phyloP scores from a whole-genome alignment of 2,329 filamentous ascomycete genomes.

The Pseudocercospora ulei region DNA sequence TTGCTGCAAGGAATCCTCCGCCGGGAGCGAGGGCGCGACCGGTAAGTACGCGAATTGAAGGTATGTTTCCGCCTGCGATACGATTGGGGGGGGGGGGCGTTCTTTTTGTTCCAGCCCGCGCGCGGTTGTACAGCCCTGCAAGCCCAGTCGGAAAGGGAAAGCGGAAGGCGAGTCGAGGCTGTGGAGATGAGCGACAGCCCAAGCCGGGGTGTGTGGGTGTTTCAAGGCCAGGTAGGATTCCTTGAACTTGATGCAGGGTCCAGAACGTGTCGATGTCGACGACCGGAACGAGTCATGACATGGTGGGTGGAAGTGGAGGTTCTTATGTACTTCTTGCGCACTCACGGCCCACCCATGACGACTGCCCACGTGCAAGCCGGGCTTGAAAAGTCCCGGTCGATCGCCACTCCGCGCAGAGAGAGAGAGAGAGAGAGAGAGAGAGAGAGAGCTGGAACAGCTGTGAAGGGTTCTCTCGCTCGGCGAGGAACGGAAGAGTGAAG shows the following conservation, averaged over 20 bases:
- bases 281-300: neutral
- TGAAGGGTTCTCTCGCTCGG: too few relatives aligned
- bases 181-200: constrained; percentile 3
- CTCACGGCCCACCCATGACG: constrained; percentile 5
- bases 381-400: constrained; percentile 7
- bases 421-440: too few relatives aligned
- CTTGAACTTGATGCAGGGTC: constrained; percentile 8
- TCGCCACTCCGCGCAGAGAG: constrained; percentile 7
- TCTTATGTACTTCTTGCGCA: constrained; percentile 1
- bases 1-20: constrained; percentile 6
- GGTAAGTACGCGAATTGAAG: too few relatives aligned
- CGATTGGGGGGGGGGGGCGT: constrained; percentile 2
- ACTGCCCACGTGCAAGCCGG: constrained; percentile 9
- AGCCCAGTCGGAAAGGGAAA: neutral
- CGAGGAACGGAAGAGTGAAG: too few relatives aligned
- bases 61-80: constrained; percentile 7
- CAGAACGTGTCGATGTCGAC: constrained; percentile 6
- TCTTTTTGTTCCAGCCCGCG: constrained; percentile 5
- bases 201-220: constrained; percentile 1
- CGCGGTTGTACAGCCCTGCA: constrained; percentile 4
- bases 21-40: constrained; percentile 3
- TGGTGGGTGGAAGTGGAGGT: neutral
- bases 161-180: constrained; percentile 2
- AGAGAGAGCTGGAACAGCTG: too few relatives aligned
- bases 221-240: constrained; percentile 6